Conservation (phyloP, 78 protist genomes). For the Dictyostelium capitatum region DNA sequence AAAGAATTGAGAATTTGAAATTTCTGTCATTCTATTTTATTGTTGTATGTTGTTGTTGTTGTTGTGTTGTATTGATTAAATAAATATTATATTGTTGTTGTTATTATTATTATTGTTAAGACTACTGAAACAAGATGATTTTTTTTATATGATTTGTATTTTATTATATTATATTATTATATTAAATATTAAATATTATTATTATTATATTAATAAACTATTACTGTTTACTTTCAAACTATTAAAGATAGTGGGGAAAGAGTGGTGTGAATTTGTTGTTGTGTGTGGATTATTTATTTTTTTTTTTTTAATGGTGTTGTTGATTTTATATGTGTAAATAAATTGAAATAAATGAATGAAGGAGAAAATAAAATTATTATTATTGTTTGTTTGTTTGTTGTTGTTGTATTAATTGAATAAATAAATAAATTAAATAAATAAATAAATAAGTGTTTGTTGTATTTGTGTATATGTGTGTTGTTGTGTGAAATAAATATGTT, state of each 20-base stretch:
- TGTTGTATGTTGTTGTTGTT: neutral
- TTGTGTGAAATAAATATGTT: conserved; percentile 3
- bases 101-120: neutral
- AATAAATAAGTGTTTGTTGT: neutral
- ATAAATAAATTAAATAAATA: conserved; percentile 35
- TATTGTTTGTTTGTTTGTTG: neutral
- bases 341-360: neutral
- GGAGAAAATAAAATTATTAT: neutral
- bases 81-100: neutral
- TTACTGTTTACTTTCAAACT: no score
- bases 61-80: neutral
- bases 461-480: neutral
- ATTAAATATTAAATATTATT: no score
- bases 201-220: no score
- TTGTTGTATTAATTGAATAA: conserved; percentile 35
- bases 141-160: neutral
- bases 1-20: conserved; percentile 15
- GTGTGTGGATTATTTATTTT: neutral
- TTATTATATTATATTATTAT: neutral
- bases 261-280: no score
- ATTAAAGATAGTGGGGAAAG: no score
- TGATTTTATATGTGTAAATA: no score
- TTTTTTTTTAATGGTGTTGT: neutral
- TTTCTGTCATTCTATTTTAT: conserved; percentile 23
- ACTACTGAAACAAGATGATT: neutral